Evolutionary conservation across 495 filamentous ascomycete genomes (phyloP).

Genomic region (Staphylotrichum tortipilum): DNA sequence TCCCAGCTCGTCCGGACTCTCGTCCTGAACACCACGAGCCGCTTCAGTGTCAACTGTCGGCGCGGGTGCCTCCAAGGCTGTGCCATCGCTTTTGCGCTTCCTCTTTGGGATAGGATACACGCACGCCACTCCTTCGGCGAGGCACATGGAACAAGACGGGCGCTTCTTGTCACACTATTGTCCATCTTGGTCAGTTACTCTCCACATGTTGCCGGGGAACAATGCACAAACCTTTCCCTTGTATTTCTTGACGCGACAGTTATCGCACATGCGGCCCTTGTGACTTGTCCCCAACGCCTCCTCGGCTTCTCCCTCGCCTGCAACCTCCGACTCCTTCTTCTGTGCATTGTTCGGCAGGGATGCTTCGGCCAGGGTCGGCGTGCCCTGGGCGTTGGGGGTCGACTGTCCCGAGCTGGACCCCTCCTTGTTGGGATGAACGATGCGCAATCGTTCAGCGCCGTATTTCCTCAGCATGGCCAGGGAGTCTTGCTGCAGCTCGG

Average conservation of each 20-base stretch:
- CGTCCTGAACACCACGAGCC: conserved; percentile 7
- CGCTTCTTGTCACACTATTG: conserved; percentile 33
- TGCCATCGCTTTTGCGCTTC: conserved; percentile 1
- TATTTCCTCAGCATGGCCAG: conserved; percentile 37
- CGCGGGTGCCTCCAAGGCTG: conserved; percentile 6
- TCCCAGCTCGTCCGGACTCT: conserved; percentile 22
- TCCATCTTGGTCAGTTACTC: conserved; percentile 1
- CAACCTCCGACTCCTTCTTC: conserved; percentile 23
- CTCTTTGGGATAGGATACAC: conserved; percentile 27
- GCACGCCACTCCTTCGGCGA: conserved; percentile 21
- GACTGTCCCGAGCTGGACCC: conserved; percentile 15
- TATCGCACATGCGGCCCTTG: conserved; percentile 31
- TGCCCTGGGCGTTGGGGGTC: conserved; percentile 10
- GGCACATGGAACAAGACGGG: conserved; percentile 32
- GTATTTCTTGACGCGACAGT: conserved; percentile 23
- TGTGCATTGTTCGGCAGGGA: conserved; percentile 13
- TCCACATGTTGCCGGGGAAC: neutral
- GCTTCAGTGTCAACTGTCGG: too few relatives aligned
- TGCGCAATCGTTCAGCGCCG: conserved; percentile 37
- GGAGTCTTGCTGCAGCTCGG: conserved; percentile 36
- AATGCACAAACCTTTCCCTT: conserved; percentile 12
- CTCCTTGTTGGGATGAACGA: conserved; percentile 36
- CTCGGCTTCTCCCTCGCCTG: conserved; percentile 10
- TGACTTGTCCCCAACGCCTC: conserved; percentile 13
- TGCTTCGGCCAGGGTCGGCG: neutral